These are phyloP conservation scores for Phanerodontia chrysosporium DNA, from an alignment of 768 basidiomycete species.

Conservation along the genomic window DNA sequence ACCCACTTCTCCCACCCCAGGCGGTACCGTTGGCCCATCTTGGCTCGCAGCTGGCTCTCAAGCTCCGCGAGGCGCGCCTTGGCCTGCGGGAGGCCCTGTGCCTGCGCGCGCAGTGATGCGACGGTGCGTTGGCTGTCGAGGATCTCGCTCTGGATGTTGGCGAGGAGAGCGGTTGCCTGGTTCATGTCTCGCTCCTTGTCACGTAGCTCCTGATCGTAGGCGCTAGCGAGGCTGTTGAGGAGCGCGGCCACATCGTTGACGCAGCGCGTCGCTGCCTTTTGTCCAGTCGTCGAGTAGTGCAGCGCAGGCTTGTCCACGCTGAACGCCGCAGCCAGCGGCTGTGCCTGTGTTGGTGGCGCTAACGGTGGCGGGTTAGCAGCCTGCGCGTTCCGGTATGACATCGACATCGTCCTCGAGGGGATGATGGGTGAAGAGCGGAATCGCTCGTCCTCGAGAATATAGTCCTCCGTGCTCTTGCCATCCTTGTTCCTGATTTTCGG, in stretches of 20 bases:
- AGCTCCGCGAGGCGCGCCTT: constrained; percentile 56
- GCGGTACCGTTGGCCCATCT: constrained; percentile 80
- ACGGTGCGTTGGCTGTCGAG: constrained; percentile 79
- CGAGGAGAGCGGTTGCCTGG: constrained; percentile 83
- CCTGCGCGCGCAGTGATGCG: constrained; percentile 60
- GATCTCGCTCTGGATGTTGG: constrained; percentile 87
- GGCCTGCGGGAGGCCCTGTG: constrained; percentile 60
- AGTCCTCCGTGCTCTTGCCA: constrained; percentile 96
- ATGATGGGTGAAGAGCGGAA: constrained; percentile 90
- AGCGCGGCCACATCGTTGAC: constrained; percentile 82
- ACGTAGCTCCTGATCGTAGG: constrained; percentile 88
- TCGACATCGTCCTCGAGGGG: constrained; percentile 56
- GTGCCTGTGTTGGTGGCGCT: constrained; percentile 36
- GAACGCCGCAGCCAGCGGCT: constrained; percentile 20
- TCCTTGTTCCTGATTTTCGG: constrained; percentile 93
- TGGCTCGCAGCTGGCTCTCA: constrained; percentile 60
- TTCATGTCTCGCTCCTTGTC: constrained; percentile 89
- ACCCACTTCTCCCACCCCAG: constrained; percentile 94
- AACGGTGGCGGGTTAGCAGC: constrained; percentile 48
- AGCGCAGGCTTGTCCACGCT: constrained; percentile 68
- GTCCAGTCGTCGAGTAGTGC: constrained; percentile 81
- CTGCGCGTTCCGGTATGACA: constrained; percentile 74
- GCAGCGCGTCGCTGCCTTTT: constrained; percentile 80
- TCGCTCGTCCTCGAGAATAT: constrained; percentile 96
- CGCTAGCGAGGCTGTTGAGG: constrained; percentile 82